Percentiles rank a stretch among this genome's conserved stretches.
These are phyloP conservation scores for Orbilia oligospora DNA, from an alignment of 2,329 filamentous ascomycete genomes.

Conservation along the genomic window DNA sequence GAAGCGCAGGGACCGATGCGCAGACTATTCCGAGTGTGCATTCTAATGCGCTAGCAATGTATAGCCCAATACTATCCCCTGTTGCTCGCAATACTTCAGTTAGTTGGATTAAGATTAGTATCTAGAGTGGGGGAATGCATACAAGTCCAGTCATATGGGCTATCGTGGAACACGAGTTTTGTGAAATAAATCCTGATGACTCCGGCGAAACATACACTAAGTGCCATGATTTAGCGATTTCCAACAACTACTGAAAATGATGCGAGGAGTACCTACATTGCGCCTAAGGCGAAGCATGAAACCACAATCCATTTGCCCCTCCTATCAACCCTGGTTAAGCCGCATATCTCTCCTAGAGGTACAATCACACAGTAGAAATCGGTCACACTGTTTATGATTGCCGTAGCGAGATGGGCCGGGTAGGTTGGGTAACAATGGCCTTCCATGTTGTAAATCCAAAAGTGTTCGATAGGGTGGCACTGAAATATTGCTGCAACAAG, in stretches of 20 bases:
- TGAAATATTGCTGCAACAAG: slow-evolving; percentile 50
- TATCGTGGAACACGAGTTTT: slow-evolving; percentile 51
- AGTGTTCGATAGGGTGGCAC: slow-evolving; percentile 52
- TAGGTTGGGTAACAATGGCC: slow-evolving; percentile 54
- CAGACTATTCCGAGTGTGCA: slow-evolving; percentile 48
- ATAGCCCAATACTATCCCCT: slow-evolving; percentile 51
- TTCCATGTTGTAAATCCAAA: slow-evolving; percentile 53
- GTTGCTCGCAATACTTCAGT: not conserved
- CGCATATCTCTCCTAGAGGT: slow-evolving; percentile 50
- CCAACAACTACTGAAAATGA: not conserved
- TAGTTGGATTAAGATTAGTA: not conserved
- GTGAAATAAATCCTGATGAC: slow-evolving; percentile 52
- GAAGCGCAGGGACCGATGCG: slow-evolving; percentile 49
- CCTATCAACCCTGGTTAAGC: slow-evolving; percentile 42
- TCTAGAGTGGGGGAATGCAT: not conserved
- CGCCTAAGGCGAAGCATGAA: slow-evolving; percentile 46
- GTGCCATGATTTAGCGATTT: slow-evolving; percentile 1
- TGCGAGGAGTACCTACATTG: slow-evolving; percentile 34
- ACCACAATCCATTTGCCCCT: slow-evolving; percentile 45
- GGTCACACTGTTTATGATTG: slow-evolving; percentile 50
- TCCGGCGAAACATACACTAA: slow-evolving; percentile 54
- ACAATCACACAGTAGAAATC: slow-evolving; percentile 58
- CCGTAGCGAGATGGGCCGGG: slow-evolving; percentile 47
- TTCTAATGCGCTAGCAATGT: slow-evolving; percentile 43
- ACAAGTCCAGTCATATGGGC: slow-evolving; percentile 54